Conservation (phyloP, 208 protist species). For the Wallacemonas sp. region DNA sequence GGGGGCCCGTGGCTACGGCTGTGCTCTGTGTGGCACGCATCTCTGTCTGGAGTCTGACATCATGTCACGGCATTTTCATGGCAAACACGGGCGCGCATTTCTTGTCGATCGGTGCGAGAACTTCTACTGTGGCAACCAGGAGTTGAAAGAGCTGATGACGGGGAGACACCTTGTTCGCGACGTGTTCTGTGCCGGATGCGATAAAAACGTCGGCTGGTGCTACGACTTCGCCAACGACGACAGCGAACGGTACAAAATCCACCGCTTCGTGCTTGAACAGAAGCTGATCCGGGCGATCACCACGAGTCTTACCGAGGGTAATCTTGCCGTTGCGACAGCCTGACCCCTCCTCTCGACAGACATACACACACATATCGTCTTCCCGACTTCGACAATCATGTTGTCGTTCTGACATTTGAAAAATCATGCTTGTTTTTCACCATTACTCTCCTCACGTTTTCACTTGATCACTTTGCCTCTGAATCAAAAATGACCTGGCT, state of each 20-base stretch:
- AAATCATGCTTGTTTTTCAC: too few relatives aligned
- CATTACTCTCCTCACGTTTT: too few relatives aligned
- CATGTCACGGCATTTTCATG: slow-evolving; percentile 70
- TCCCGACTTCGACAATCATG: neutral
- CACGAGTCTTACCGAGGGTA: slow-evolving; percentile 13
- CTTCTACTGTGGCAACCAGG: slow-evolving; percentile 68
- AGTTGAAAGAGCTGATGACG: slow-evolving; percentile 81
- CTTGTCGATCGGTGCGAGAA: slow-evolving; percentile 78
- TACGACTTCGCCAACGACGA: slow-evolving; percentile 83
- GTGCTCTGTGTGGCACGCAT: slow-evolving; percentile 70
- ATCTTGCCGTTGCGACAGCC: neutral
- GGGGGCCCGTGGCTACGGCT: slow-evolving; percentile 54
- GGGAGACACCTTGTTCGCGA: slow-evolving; percentile 77
- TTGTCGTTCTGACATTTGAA: neutral
- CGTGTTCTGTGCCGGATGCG: slow-evolving; percentile 74
- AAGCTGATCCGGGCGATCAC: slow-evolving; percentile 47
- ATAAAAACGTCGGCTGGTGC: slow-evolving; percentile 76
- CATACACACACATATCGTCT: neutral
- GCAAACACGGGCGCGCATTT: slow-evolving; percentile 68
- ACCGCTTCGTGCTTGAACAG: slow-evolving; percentile 78
- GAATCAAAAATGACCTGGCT: too few relatives aligned
- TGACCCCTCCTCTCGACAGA: neutral
- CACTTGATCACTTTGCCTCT: too few relatives aligned
- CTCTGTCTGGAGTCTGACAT: slow-evolving; percentile 65
- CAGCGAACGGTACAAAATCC: slow-evolving; percentile 78